phyloP scores from a whole-genome alignment of 768 basidiomycete genomes.

The Scleroderma bovista region DNA sequence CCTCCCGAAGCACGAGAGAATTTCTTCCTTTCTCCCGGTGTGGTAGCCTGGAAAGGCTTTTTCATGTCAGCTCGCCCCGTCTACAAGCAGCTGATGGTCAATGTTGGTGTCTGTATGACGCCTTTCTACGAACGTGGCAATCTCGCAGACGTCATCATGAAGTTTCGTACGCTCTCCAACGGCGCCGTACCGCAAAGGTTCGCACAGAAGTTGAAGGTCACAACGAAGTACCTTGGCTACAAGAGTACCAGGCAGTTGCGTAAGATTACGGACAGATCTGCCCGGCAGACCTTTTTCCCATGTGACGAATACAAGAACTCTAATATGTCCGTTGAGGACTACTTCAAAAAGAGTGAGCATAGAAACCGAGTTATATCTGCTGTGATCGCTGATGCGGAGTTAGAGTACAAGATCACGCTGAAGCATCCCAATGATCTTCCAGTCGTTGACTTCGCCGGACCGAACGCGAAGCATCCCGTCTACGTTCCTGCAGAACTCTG shows the following conservation, averaged over 20 bases:
- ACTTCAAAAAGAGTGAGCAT: conserved; percentile 57
- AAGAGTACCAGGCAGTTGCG: conserved; percentile 44
- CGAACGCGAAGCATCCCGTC: conserved; percentile 21
- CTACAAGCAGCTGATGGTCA: conserved; percentile 46
- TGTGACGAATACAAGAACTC: conserved; percentile 51
- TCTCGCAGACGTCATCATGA: conserved; percentile 51
- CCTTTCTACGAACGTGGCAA: conserved; percentile 57
- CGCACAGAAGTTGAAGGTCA: conserved; percentile 51
- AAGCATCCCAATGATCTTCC: conserved; percentile 42
- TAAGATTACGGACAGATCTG: conserved; percentile 32
- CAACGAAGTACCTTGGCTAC: conserved; percentile 51
- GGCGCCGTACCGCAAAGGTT: conserved; percentile 44
- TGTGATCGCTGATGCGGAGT: conserved; percentile 4
- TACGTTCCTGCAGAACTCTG: conserved; percentile 70
- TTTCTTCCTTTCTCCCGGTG: conserved; percentile 29
- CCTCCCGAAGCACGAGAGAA: conserved; percentile 20
- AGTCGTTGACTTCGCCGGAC: conserved; percentile 49
- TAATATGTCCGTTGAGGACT: conserved; percentile 53
- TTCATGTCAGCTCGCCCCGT: conserved; percentile 47
- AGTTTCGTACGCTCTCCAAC: conserved; percentile 38
- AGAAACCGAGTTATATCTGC: background rate
- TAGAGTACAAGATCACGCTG: conserved; percentile 58
- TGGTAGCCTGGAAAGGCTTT: conserved; percentile 45
- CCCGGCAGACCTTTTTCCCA: conserved; percentile 47
- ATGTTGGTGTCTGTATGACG: conserved; percentile 49